phyloP scores from a whole-genome alignment of 371 early-diverging fungal genomes.

The Edhazardia aedis region DNA sequence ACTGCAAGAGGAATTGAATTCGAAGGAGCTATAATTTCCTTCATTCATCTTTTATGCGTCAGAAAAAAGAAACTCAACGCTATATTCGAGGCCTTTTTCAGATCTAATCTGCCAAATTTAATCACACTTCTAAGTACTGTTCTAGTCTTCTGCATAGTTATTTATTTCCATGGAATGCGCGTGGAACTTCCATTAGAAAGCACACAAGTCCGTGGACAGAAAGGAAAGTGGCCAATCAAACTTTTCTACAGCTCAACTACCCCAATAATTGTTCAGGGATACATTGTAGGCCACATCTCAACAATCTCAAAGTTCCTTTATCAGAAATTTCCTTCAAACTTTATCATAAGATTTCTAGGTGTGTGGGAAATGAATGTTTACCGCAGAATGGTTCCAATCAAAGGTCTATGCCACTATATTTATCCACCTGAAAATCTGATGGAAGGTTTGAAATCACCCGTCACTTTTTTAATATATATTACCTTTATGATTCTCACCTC shows the following conservation, averaged over 20 bases:
- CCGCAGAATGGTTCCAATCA: constrained; percentile 62
- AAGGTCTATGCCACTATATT: constrained; percentile 86
- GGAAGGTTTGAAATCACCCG: constrained; percentile 62
- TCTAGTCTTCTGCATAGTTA: constrained; percentile 70
- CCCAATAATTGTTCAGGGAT: constrained; percentile 96
- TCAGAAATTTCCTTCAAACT: constrained; percentile 71
- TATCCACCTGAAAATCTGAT: constrained; percentile 68
- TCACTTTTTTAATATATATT: constrained; percentile 71
- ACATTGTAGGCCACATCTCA: constrained; percentile 74
- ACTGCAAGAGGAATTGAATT: constrained; percentile 91
- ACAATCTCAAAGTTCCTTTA: constrained; percentile 81
- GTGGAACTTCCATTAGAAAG: constrained; percentile 93
- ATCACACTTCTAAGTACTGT: constrained; percentile 70
- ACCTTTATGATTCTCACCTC: constrained; percentile 70
- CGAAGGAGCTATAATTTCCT: constrained; percentile 82
- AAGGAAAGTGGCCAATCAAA: constrained; percentile 86
- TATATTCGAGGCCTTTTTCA: constrained; percentile 85
- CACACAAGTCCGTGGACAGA: constrained; percentile 74
- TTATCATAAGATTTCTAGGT: constrained; percentile 73
- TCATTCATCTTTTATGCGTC: constrained; percentile 75
- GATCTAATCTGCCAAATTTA: constrained; percentile 78
- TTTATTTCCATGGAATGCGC: constrained; percentile 94
- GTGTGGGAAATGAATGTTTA: constrained; percentile 62
- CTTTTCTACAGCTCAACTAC: constrained; percentile 96
- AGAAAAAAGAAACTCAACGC: constrained; percentile 87